Conservation (phyloP, 331 rosid species). For the Saraca asoca region DNA sequence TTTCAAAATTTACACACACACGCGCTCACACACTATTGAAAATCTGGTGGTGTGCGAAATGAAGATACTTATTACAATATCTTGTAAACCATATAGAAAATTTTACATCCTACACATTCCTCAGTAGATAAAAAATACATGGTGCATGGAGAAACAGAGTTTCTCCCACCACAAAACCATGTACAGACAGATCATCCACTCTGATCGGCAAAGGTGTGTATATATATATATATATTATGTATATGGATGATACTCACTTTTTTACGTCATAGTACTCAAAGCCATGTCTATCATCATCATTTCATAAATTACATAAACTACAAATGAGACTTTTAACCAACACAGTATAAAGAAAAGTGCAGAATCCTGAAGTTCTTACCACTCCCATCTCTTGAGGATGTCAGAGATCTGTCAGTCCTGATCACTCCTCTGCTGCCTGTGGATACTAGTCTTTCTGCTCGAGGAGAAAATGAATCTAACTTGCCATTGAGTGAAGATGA, state of each 20-base stretch:
- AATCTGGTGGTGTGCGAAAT: conserved; percentile 10
- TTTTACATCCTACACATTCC: background rate
- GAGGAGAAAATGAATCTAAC: conserved; percentile 62
- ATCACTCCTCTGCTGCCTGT: conserved; percentile 49
- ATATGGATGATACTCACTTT: too few relatives aligned
- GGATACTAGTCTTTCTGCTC: conserved; percentile 49
- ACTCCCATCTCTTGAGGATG: conserved; percentile 66
- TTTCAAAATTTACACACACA: background rate
- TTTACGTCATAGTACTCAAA: too few relatives aligned
- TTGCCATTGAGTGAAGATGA: conserved; percentile 60
- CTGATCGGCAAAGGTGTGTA: too few relatives aligned
- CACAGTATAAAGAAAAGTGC: conserved; percentile 1
- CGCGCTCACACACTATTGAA: too few relatives aligned
- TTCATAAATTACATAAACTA: background rate
- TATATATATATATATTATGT: too few relatives aligned
- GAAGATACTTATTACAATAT: background rate
- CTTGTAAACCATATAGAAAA: background rate
- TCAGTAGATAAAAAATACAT: too few relatives aligned
- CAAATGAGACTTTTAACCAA: conserved; percentile 16
- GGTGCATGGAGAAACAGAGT: conserved; percentile 4
- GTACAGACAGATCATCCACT: too few relatives aligned
- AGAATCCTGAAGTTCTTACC: conserved; percentile 48
- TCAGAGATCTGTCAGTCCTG: conserved; percentile 58
- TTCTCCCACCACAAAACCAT: background rate
- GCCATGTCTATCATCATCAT: background rate